These are phyloP conservation scores for Carex scoparia DNA, from an alignment of 176 grass and related monocot genomes.

Conservation along the genomic window DNA sequence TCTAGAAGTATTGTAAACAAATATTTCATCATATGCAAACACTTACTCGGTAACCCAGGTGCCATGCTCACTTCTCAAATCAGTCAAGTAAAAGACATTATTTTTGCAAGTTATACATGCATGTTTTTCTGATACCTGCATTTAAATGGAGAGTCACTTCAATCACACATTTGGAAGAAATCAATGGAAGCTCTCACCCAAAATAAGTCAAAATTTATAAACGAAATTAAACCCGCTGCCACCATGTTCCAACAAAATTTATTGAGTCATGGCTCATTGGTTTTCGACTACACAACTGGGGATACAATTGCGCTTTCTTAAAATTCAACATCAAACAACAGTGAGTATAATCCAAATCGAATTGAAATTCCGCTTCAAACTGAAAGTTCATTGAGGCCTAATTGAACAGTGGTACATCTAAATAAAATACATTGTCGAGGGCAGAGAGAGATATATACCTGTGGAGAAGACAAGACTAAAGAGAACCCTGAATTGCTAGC, in stretches of 20 bases:
- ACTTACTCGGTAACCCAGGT: constrained; percentile 91
- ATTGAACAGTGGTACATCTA: no score
- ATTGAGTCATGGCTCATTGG: no score
- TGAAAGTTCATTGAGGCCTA: neutral
- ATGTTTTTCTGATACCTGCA: constrained; percentile 73
- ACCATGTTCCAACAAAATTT: no score
- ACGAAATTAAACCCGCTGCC: neutral
- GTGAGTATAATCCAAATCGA: neutral
- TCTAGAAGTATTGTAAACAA: neutral
- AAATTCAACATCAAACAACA: neutral
- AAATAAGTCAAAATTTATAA: neutral
- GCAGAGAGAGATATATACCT: constrained; percentile 35
- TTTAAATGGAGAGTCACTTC: neutral
- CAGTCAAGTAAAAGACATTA: constrained; percentile 76
- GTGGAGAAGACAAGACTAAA: constrained; percentile 45
- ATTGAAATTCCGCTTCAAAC: neutral
- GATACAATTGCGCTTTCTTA: neutral
- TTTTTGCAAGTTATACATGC: constrained; percentile 79
- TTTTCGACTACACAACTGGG: neutral
- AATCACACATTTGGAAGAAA: neutral
- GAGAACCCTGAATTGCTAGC: constrained; percentile 31
- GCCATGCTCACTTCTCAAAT: constrained; percentile 70
- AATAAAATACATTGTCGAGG: no score
- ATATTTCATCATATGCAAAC: neutral
- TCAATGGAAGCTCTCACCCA: neutral